Percentiles rank a stretch among this genome's conserved stretches.
phyloP scores from a whole-genome alignment of 768 basidiomycete species.

The Phylloporus arenicola region DNA sequence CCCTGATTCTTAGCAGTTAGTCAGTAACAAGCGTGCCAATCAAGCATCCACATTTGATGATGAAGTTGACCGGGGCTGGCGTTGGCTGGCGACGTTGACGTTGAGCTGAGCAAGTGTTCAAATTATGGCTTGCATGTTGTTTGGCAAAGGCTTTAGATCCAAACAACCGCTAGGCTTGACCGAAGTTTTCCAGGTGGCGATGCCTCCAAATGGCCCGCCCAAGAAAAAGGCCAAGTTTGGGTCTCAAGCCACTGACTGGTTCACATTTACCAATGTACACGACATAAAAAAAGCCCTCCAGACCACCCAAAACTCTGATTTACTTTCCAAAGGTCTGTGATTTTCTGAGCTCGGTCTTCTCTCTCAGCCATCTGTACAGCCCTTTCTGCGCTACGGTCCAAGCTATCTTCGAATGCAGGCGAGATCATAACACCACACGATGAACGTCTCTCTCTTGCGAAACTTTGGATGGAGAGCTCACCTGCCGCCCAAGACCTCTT shows the following conservation, averaged over 20 bases:
- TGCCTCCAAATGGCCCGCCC: constrained; percentile 11
- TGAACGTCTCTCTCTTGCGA: constrained; percentile 51
- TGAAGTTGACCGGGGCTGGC: too few species aligned
- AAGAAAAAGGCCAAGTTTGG: constrained; percentile 24
- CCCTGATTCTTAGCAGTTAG: too few species aligned
- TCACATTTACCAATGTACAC: constrained; percentile 14
- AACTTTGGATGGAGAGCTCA: constrained; percentile 55
- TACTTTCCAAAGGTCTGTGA: constrained; percentile 21
- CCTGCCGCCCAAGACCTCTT: constrained; percentile 61
- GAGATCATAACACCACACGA: constrained; percentile 55
- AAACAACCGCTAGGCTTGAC: constrained; percentile 17
- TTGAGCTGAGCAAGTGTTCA: too few species aligned
- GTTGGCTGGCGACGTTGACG: too few species aligned
- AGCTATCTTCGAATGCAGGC: constrained; percentile 42
- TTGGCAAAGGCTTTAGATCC: constrained; percentile 25
- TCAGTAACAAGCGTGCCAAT: too few species aligned
- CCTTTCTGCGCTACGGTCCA: constrained; percentile 52
- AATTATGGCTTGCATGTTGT: constrained; percentile 3
- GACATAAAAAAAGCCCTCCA: constrained; percentile 23
- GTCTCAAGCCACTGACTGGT: constrained; percentile 3
- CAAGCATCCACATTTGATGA: too few species aligned
- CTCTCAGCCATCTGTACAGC: constrained; percentile 21
- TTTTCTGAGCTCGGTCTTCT: not conserved
- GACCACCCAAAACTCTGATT: constrained; percentile 9
- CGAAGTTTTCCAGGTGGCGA: constrained; percentile 1